Conservation (phyloP, 805 yeast genomes). For the Huiozyma naganishii region DNA sequence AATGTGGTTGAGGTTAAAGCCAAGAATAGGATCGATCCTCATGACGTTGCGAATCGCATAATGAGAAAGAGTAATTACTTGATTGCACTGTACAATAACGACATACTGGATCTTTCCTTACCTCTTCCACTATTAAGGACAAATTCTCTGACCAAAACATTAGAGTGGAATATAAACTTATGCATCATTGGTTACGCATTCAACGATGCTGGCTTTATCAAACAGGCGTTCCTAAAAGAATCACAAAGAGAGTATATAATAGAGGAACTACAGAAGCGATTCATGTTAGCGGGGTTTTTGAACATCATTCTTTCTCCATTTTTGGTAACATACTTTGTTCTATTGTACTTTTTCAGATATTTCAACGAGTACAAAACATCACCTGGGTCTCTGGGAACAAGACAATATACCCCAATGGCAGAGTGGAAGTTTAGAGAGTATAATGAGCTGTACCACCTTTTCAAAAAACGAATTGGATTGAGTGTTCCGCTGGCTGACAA, state of each 20-base stretch:
- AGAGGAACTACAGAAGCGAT: conserved; percentile 63
- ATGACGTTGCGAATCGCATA: conserved; percentile 87
- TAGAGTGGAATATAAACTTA: conserved; percentile 89
- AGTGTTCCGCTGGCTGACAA: conserved; percentile 72
- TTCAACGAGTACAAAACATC: conserved; percentile 87
- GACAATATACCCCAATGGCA: conserved; percentile 90
- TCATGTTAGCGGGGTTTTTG: conserved; percentile 77
- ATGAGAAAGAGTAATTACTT: conserved; percentile 93
- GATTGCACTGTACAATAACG: conserved; percentile 78
- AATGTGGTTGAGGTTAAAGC: conserved; percentile 50
- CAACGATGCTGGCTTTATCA: conserved; percentile 71
- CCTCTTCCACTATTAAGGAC: conserved; percentile 38
- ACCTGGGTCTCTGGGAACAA: conserved; percentile 69
- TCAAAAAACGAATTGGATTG: conserved; percentile 64
- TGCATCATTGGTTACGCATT: conserved; percentile 83
- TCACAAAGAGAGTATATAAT: conserved; percentile 55
- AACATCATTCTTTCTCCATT: conserved; percentile 80
- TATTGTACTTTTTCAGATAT: conserved; percentile 78
- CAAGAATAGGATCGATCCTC: conserved; percentile 74
- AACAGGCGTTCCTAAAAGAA: conserved; percentile 59
- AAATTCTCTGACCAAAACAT: conserved; percentile 59
- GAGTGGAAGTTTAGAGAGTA: conserved; percentile 93
- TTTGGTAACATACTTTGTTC: conserved; percentile 68
- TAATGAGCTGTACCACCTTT: conserved; percentile 85
- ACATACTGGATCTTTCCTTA: conserved; percentile 56